Evolutionary conservation across 2,329 filamentous ascomycete species (phyloP).

Genomic region (Fusarium siculi): DNA sequence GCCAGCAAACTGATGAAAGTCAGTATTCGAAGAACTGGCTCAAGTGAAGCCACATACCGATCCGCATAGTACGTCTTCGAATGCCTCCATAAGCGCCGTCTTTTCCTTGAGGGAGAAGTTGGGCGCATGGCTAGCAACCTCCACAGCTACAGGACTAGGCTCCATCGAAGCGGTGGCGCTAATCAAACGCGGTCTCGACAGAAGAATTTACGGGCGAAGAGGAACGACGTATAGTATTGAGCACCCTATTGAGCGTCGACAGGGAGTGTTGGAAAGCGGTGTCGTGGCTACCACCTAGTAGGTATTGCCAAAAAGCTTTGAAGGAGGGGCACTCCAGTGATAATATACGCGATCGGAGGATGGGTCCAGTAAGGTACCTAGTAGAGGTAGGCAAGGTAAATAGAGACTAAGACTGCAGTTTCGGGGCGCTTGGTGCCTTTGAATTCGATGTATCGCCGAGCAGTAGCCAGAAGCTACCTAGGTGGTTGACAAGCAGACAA

Average conservation of each 20-base stretch:
- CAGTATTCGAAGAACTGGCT: neutral
- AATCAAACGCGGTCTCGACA: neutral
- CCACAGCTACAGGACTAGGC: slow-evolving; percentile 46
- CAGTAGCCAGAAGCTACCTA: neutral
- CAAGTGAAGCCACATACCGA: slow-evolving; percentile 67
- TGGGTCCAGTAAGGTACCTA: neutral
- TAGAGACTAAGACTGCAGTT: neutral
- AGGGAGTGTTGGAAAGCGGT: neutral
- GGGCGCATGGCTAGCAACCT: slow-evolving; percentile 38
- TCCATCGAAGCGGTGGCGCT: slow-evolving; percentile 40
- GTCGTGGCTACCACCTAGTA: slow-evolving; percentile 1
- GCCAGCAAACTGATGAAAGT: slow-evolving; percentile 72
- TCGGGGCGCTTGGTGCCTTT: neutral
- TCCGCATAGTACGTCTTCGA: slow-evolving; percentile 90
- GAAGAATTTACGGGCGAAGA: neutral
- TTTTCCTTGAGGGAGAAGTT: slow-evolving; percentile 49
- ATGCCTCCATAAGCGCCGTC: slow-evolving; percentile 68
- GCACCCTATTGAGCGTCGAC: neutral
- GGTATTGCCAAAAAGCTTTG: neutral
- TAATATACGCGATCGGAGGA: slow-evolving; percentile 8
- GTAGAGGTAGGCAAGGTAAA: neutral
- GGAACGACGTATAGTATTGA: neutral
- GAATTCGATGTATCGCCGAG: neutral
- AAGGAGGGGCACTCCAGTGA: slow-evolving; percentile 14
- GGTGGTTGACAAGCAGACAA: neutral